phyloP scores from a whole-genome alignment of 2,329 filamentous ascomycete genomes.

The Fusarium liriodendri region DNA sequence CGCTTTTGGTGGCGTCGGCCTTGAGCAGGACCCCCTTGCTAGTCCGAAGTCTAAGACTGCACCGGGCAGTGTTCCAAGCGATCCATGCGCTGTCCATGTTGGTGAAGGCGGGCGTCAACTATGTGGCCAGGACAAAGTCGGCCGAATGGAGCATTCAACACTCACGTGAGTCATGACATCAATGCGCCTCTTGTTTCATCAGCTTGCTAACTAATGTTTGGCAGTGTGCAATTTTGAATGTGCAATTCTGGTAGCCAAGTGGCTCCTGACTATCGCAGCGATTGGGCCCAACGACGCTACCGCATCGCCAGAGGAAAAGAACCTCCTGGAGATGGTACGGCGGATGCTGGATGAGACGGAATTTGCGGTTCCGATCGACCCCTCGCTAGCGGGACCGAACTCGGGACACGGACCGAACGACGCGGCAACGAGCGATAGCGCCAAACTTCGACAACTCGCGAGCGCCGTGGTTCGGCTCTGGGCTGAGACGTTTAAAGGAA shows the following conservation, averaged over 20 bases:
- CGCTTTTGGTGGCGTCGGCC: constrained; percentile 68
- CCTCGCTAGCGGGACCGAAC: constrained; percentile 59
- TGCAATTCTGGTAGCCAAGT: constrained; percentile 69
- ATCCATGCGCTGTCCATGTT: constrained; percentile 76
- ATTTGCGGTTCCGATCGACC: constrained; percentile 70
- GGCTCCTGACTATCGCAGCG: constrained; percentile 67
- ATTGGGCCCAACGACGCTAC: constrained; percentile 63
- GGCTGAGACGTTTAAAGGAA: constrained; percentile 71
- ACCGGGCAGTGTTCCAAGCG: constrained; percentile 73
- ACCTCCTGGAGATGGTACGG: constrained; percentile 66
- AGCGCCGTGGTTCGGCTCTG: constrained; percentile 69
- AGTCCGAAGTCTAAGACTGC: constrained; percentile 68
- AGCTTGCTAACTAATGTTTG: constrained; percentile 24
- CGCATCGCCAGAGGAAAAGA: constrained; percentile 63
- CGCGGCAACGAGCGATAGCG: constrained; percentile 58
- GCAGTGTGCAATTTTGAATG: constrained; percentile 71
- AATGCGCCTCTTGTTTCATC: not conserved
- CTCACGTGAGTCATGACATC: constrained; percentile 59
- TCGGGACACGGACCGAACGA: constrained; percentile 54
- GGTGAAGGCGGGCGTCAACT: constrained; percentile 72
- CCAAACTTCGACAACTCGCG: constrained; percentile 66
- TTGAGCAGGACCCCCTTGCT: constrained; percentile 69
- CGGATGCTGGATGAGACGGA: constrained; percentile 72
- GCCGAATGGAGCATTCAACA: constrained; percentile 73
- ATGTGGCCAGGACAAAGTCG: constrained; percentile 70